Evolutionary conservation across 2,329 filamentous ascomycete species (phyloP).

Genomic region (Graphilbum ipis-grandicollis): DNA sequence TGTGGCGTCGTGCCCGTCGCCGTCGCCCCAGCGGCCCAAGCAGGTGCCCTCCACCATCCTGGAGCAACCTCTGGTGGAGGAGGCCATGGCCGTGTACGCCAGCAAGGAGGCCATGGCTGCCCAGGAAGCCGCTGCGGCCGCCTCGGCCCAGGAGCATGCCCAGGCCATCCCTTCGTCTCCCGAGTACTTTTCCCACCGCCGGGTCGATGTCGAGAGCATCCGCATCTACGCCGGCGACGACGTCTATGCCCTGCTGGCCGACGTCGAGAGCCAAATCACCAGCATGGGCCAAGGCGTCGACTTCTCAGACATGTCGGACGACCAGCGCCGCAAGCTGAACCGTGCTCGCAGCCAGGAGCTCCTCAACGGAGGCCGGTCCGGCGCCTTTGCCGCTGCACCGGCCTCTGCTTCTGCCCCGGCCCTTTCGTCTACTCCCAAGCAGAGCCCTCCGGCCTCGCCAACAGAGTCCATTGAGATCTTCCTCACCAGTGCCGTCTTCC

Average conservation of each 20-base stretch:
- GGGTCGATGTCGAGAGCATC: conserved; percentile 42
- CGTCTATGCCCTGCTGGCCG: conserved; percentile 47
- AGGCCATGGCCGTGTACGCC: conserved; percentile 18
- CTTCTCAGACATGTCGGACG: conserved; percentile 13
- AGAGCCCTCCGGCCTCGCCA: conserved; percentile 10
- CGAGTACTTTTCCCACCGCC: conserved; percentile 5
- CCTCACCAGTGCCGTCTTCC: conserved; percentile 33
- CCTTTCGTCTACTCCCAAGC: conserved; percentile 4
- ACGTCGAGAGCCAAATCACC: conserved; percentile 45
- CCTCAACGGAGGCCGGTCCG: conserved; percentile 17
- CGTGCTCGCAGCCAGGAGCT: conserved; percentile 34
- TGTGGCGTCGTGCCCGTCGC: conserved; percentile 13
- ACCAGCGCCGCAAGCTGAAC: conserved; percentile 24
- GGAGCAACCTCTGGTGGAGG: conserved; percentile 30
- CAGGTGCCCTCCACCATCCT: conserved; percentile 38
- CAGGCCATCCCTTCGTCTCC: conserved; percentile 2
- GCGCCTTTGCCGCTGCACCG: conserved; percentile 6
- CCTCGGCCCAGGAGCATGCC: too few relatives aligned
- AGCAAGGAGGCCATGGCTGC: not conserved
- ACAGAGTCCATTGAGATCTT: conserved; percentile 18
- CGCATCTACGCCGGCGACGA: conserved; percentile 51
- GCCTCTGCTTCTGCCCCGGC: conserved; percentile 17
- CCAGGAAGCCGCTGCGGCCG: too few relatives aligned
- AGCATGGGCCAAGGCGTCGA: conserved; percentile 15
- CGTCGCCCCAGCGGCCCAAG: conserved; percentile 30